These are phyloP conservation scores for Mallotus japonicus DNA, from an alignment of 441 rosid species.

Conservation along the genomic window DNA sequence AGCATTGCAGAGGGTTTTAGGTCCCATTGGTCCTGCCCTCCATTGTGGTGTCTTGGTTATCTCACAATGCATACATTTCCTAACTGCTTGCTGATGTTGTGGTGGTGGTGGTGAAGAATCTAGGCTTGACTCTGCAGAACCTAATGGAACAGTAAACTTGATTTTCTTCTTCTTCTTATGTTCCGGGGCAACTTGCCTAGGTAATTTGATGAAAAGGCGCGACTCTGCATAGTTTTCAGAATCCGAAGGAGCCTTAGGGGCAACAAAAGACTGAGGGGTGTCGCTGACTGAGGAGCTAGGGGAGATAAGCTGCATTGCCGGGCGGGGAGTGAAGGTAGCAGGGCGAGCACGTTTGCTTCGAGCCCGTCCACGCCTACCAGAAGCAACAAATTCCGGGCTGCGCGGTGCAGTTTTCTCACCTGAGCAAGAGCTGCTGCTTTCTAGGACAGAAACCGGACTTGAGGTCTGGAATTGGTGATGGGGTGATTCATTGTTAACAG, in stretches of 20 bases:
- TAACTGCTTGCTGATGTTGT: conserved; percentile 33
- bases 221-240: conserved; percentile 66
- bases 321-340: conserved; percentile 54
- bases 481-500: conserved; percentile 39
- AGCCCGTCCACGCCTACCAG: conserved; percentile 66
- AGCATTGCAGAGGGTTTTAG: conserved; percentile 93
- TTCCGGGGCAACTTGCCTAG: conserved; percentile 48
- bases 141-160: conserved; percentile 42
- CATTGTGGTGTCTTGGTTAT: conserved; percentile 96
- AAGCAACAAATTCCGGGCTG: conserved; percentile 36
- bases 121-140: conserved; percentile 25
- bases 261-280: conserved; percentile 17
- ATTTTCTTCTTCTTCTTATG: conserved; percentile 74
- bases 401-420: conserved; percentile 45
- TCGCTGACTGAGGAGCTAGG: conserved; percentile 41
- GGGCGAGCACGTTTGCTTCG: conserved; percentile 97
- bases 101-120: conserved; percentile 17
- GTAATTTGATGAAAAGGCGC: conserved; percentile 57
- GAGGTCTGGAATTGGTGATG: conserved; percentile 58
- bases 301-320: conserved; percentile 43
- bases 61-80: conserved; percentile 95
- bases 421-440: conserved; percentile 83
- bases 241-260: conserved; percentile 37
- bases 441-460: conserved; percentile 91
- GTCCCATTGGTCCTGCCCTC: conserved; percentile 99